phyloP scores from a whole-genome alignment of 2,329 filamentous ascomycete species.

The Trichoderma atroviride region DNA sequence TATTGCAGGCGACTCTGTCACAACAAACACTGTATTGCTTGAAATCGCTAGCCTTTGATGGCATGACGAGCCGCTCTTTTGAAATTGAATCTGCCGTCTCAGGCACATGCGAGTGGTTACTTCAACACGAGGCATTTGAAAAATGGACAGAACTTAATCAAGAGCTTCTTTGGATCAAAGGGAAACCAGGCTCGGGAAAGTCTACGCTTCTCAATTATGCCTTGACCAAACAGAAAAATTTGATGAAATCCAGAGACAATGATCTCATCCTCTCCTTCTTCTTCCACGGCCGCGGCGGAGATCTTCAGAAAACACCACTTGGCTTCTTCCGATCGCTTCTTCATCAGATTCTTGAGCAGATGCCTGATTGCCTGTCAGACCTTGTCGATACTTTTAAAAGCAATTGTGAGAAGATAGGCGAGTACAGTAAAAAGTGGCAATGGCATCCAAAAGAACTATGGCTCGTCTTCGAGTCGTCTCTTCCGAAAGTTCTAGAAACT shows the following conservation, averaged over 20 bases:
- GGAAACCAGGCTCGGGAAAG: constrained; percentile 46
- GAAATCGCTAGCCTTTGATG: constrained; percentile 37
- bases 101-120: constrained; percentile 42
- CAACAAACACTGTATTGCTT: constrained; percentile 31
- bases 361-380: constrained; percentile 29
- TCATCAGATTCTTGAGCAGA: constrained; percentile 38
- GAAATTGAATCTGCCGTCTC: constrained; percentile 32
- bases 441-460: constrained; percentile 35
- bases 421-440: constrained; percentile 32
- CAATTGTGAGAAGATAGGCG: constrained; percentile 17
- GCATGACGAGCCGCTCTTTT: constrained; percentile 35
- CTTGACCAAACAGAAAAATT: constrained; percentile 33
- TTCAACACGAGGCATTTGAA: constrained; percentile 31
- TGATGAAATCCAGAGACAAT: constrained; percentile 9
- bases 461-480: constrained; percentile 28
- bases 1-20: not conserved
- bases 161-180: constrained; percentile 44
- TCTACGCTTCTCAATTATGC: constrained; percentile 43
- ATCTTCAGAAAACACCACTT: constrained; percentile 38
- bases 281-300: constrained; percentile 40
- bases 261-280: constrained; percentile 40
- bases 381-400: constrained; percentile 30
- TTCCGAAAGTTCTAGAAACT: constrained; percentile 31
- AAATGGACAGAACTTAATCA: constrained; percentile 30
- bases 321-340: constrained; percentile 43